Evolutionary conservation across 371 early-diverging fungal species (phyloP).

Genomic region (Apophysomyces sp.): DNA sequence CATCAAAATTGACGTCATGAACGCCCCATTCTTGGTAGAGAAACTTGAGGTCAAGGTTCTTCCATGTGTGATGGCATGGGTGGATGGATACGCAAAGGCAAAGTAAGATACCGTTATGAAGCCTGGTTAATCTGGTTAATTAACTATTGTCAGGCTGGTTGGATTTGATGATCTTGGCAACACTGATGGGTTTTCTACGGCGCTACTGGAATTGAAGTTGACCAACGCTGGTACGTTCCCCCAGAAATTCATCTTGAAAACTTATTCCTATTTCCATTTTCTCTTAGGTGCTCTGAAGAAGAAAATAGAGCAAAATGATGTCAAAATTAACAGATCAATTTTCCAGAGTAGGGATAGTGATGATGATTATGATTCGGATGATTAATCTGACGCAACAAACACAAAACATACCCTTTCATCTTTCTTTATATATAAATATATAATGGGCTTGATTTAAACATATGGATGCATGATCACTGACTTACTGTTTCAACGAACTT

Average conservation of each 20-base stretch:
- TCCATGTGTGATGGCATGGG: constrained; percentile 87
- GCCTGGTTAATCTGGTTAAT: neutral
- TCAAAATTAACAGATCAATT: constrained; percentile 25
- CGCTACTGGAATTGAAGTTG: constrained; percentile 76
- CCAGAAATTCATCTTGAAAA: neutral
- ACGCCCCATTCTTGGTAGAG: constrained; percentile 90
- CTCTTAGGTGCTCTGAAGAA: constrained; percentile 8
- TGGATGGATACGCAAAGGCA: constrained; percentile 60
- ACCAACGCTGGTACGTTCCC: constrained; percentile 50
- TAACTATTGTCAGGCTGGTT: constrained; percentile 59
- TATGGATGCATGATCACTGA: neutral
- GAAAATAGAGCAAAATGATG: constrained; percentile 18
- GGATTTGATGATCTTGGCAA: constrained; percentile 96
- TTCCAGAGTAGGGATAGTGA: constrained; percentile 25
- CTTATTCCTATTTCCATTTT: neutral
- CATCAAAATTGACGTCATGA: constrained; percentile 83
- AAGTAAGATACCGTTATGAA: constrained; percentile 18
- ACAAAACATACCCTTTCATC: neutral
- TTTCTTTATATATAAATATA: neutral
- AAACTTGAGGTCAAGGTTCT: constrained; percentile 85
- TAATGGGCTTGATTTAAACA: neutral
- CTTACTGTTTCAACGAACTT: too few relatives aligned
- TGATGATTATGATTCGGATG: constrained; percentile 27
- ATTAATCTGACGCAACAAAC: neutral
- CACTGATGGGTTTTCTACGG: constrained; percentile 82